phyloP scores from a whole-genome alignment of 2,329 filamentous ascomycete genomes.

The Cercospora brassicicola region DNA sequence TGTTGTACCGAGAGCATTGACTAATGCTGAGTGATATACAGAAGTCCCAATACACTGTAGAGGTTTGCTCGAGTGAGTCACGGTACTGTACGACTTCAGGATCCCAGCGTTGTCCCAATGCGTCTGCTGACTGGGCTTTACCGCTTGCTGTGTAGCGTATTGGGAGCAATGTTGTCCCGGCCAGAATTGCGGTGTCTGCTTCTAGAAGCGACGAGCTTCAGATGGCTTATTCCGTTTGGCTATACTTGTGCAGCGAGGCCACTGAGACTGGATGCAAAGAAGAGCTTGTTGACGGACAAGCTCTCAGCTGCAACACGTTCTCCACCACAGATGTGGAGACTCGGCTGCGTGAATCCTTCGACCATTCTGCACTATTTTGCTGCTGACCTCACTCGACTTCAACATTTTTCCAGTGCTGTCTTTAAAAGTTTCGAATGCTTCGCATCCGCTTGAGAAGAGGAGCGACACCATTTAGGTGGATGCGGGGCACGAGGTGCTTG shows the following conservation, averaged over 20 bases:
- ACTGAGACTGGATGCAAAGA: not conserved
- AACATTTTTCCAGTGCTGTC: not conserved
- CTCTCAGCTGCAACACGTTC: not conserved
- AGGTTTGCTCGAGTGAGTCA: not conserved
- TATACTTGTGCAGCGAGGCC: not conserved
- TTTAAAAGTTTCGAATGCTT: not conserved
- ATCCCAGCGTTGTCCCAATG: not conserved
- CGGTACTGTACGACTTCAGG: not conserved
- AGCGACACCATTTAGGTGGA: constrained; percentile 1
- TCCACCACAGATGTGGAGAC: not conserved
- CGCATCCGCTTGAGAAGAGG: constrained; percentile 1
- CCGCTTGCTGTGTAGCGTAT: not conserved
- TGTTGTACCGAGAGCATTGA: not conserved
- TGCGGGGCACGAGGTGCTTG: not conserved
- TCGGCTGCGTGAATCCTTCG: not conserved
- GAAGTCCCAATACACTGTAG: too few relatives aligned
- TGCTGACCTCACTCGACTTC: not conserved
- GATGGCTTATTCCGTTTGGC: not conserved
- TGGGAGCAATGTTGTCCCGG: not conserved
- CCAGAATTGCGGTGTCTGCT: not conserved
- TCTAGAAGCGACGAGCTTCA: not conserved
- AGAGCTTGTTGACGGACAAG: not conserved
- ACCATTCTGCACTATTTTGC: not conserved
- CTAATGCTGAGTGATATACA: not conserved
- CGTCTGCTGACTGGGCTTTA: not conserved